phyloP scores from a whole-genome alignment of 768 basidiomycete species.

The Gloeostereum incarnatum region DNA sequence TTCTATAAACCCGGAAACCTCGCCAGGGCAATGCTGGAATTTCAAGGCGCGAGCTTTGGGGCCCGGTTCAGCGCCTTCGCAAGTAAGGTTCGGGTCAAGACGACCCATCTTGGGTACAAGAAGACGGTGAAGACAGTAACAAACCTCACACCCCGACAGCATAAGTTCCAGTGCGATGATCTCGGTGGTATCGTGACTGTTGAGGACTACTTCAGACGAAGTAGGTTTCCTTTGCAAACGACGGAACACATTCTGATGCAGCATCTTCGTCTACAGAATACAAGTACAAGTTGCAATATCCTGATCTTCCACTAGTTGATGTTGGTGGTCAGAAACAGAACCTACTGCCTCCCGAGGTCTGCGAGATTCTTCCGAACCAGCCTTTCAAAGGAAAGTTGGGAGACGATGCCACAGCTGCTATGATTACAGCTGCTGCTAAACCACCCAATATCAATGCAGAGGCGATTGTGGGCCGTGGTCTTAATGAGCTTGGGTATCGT shows the following conservation, averaged over 20 bases:
- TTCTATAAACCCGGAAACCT: constrained; percentile 59
- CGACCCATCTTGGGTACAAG: constrained; percentile 64
- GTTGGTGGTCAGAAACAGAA: constrained; percentile 40
- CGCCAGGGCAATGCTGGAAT: constrained; percentile 49
- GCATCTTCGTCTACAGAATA: constrained; percentile 45
- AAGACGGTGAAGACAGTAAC: constrained; percentile 59
- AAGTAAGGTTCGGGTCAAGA: constrained; percentile 54
- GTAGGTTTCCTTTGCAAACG: constrained; percentile 38
- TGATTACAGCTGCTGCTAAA: constrained; percentile 68
- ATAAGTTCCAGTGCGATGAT: constrained; percentile 52
- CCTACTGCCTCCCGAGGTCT: constrained; percentile 63
- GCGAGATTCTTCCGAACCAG: constrained; percentile 60
- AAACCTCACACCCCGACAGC: constrained; percentile 32
- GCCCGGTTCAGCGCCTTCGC: constrained; percentile 55
- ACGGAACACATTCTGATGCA: constrained; percentile 16
- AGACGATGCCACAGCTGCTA: constrained; percentile 58
- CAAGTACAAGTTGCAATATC: constrained; percentile 35
- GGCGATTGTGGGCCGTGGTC: constrained; percentile 52
- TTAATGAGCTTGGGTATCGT: constrained; percentile 51
- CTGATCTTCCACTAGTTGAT: constrained; percentile 49
- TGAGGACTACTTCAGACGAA: constrained; percentile 55
- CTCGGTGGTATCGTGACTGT: constrained; percentile 47
- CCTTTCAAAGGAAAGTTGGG: constrained; percentile 62
- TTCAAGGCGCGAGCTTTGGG: constrained; percentile 44
- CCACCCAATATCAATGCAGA: constrained; percentile 61